These are phyloP conservation scores for Chytriomyces hyalinus DNA, from an alignment of 192 early-diverging fungal genomes.

Conservation along the genomic window DNA sequence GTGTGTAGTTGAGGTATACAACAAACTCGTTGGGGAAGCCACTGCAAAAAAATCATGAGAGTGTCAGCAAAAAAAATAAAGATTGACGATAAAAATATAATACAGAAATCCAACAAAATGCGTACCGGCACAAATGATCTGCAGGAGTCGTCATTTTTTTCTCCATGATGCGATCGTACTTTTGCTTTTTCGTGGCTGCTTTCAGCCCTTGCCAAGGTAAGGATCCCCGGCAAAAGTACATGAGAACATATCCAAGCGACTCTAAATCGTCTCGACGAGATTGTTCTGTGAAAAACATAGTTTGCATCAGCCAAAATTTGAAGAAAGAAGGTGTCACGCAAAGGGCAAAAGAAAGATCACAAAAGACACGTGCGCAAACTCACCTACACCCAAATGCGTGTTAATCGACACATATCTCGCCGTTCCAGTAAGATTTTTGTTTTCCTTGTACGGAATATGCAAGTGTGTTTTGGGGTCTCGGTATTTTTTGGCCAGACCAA, in stretches of 20 bases:
- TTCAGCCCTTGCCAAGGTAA: slow-evolving; percentile 68
- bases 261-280: slow-evolving; percentile 69
- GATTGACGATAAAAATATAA: too few species aligned
- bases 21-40: slow-evolving; percentile 67
- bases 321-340: too few species aligned
- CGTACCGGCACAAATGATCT: slow-evolving; percentile 59
- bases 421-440: slow-evolving; percentile 71
- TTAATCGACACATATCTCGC: slow-evolving; percentile 68
- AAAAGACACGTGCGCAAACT: slow-evolving; percentile 15
- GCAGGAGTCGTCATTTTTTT: slow-evolving; percentile 77
- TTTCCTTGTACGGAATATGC: slow-evolving; percentile 71
- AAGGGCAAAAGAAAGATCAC: too few species aligned
- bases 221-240: slow-evolving; percentile 68
- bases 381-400: slow-evolving; percentile 66
- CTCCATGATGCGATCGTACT: slow-evolving; percentile 74
- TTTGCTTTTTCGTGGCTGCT: slow-evolving; percentile 68
- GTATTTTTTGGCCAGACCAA: slow-evolving; percentile 72
- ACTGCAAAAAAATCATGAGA: slow-evolving; percentile 36
- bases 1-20: slow-evolving; percentile 65
- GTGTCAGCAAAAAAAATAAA: not conserved
- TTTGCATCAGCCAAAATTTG: too few species aligned
- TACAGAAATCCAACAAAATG: slow-evolving; percentile 39
- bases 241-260: slow-evolving; percentile 66
- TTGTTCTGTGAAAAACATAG: slow-evolving; percentile 49
- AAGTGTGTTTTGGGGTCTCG: slow-evolving; percentile 68